phyloP scores from a whole-genome alignment of 352 stramenopile genomes.

The Pythium myriotylum region DNA sequence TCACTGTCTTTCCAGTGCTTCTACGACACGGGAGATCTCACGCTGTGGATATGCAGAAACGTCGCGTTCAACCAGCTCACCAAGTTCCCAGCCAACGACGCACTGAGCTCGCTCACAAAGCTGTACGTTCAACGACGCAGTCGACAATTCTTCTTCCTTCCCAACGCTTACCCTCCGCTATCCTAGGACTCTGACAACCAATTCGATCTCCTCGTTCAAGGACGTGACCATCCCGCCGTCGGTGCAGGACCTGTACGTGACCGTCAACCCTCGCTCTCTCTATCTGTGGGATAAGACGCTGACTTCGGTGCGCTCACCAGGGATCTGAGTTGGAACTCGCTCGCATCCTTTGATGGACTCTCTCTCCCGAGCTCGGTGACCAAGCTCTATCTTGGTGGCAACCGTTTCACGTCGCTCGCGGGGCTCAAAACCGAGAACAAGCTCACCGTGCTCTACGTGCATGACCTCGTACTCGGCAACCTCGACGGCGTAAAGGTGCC shows the following conservation, averaged over 20 bases:
- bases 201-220: conserved; percentile 27
- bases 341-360: conserved; percentile 65
- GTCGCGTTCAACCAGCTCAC: conserved; percentile 23
- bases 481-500: conserved; percentile 50
- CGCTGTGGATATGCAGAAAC: conserved; percentile 7
- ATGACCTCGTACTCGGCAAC: conserved; percentile 56
- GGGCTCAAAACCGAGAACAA: conserved; percentile 45
- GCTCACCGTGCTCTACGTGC: conserved; percentile 68
- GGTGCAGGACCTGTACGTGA: conserved; percentile 18
- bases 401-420: conserved; percentile 64
- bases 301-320: conserved; percentile 20
- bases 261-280: too few relatives aligned
- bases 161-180: neutral
- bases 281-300: neutral
- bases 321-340: conserved; percentile 67
- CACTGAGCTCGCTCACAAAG: conserved; percentile 9
- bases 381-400: conserved; percentile 66
- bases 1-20: neutral
- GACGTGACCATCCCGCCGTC: conserved; percentile 23
- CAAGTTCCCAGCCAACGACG: conserved; percentile 9
- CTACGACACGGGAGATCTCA: neutral
- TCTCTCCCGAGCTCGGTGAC: conserved; percentile 47
- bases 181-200: conserved; percentile 17
- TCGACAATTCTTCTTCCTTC: too few relatives aligned
- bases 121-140: conserved; percentile 24